Evolutionary conservation across 176 grass and related monocot species (phyloP), one percentile per base, ranked within the genome.

Genomic region (Chrysopogon serrulatus): DNA sequence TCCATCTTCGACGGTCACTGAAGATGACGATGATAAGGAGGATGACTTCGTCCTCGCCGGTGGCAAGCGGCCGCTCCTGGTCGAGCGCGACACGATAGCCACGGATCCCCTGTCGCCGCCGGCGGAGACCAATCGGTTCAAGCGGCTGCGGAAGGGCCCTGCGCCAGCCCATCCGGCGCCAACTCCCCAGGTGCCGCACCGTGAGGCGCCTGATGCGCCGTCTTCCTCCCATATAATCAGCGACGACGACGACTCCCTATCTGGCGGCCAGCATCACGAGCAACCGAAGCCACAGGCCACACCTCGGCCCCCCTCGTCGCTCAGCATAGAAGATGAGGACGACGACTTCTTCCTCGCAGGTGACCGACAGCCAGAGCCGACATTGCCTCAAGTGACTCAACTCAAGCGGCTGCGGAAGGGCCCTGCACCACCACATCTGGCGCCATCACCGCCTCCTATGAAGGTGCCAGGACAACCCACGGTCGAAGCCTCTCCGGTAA

Each of bases 331-430:
- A 19, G 82, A 92, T 10, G 82, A 82, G 2, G 80, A 70, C 4
- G 65, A 76, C 13, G 86, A 79, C 43, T 44, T 88, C 69, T 24
- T 82, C n/a, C 24, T 77, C 10, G 33, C 51, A 34, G 72, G 31
- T 42, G 65, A 44, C 16, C 72, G 4, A 44, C 54, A 19, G 54
- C 51, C 39, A 61, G 30, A 80, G 43, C 49, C n/a, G 73, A 65
- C 30, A 17, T 36, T 15, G 23, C 41, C 18, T 23, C 59, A 84
- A 80, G 59, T 4, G 23, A 37, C 34, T 33, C 43, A 57, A 7
- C 83, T 95, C 23, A 95, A 95, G 87, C 66, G 91, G 9, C 39
- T 98, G 80, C 74, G 85, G 36, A 92, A 85, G 73, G 89, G 91
- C 24, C 60, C 78, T 24, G 60, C 51, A 16, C 68, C 48, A n/a